phyloP scores from a whole-genome alignment of 2,329 filamentous ascomycete species.

The Cephalotrichum gorgonifer region DNA sequence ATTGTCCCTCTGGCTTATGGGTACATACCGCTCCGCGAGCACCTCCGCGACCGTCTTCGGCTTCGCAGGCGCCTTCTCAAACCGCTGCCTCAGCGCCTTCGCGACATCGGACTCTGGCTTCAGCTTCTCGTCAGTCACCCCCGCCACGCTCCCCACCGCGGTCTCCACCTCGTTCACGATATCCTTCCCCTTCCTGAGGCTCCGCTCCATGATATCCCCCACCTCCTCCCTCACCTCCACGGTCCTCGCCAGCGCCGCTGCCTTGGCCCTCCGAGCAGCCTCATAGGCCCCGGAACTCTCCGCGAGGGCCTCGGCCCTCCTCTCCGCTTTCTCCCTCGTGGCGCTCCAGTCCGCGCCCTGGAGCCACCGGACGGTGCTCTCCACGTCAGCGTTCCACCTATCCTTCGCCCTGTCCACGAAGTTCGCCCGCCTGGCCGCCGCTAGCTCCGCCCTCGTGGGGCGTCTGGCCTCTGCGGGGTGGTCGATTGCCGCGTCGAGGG shows the following conservation, averaged over 20 bases:
- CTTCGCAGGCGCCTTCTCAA: conserved; percentile 28
- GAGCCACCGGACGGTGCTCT: conserved; percentile 54
- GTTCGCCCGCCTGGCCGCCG: conserved; percentile 39
- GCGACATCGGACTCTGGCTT: conserved; percentile 28
- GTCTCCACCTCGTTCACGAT: conserved; percentile 23
- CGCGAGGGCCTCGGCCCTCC: conserved; percentile 31
- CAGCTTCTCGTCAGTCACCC: too few relatives aligned
- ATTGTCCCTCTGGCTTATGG: conserved; percentile 33
- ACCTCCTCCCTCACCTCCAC: conserved; percentile 15
- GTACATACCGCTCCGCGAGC: conserved; percentile 44
- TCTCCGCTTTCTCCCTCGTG: conserved; percentile 49
- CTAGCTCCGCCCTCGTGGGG: conserved; percentile 39
- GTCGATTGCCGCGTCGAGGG: conserved; percentile 42
- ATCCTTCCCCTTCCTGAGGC: conserved; percentile 29
- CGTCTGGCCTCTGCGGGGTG: conserved; percentile 34
- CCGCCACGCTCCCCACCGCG: conserved; percentile 15
- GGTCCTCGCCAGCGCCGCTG: not conserved
- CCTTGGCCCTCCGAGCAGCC: not conserved
- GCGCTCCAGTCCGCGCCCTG: conserved; percentile 57
- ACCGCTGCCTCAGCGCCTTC: conserved; percentile 41
- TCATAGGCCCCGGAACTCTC: conserved; percentile 1
- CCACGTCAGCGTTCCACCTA: conserved; percentile 67
- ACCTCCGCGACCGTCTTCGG: conserved; percentile 42
- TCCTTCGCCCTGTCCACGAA: conserved; percentile 62
- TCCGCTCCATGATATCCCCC: conserved; percentile 26